Percentiles rank a stretch among this genome's conserved stretches.
Evolutionary conservation across 345 rosid genomes (phyloP).

Genomic region (Reutealis trisperma): DNA sequence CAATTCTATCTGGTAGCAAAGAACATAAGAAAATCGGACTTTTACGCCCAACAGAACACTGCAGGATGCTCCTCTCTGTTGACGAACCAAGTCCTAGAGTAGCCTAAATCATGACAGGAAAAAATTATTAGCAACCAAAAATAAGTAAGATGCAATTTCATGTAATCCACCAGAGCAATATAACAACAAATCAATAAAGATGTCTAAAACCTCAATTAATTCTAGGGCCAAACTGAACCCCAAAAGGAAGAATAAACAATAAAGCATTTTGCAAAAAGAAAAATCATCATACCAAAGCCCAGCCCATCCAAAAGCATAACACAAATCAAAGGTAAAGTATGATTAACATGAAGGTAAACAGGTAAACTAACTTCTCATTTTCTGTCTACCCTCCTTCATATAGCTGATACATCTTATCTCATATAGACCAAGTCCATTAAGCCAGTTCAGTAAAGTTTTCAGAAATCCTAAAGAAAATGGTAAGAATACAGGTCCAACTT

Average conservation of each 20-base stretch:
- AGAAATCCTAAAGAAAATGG: not conserved
- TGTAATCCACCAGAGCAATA: not conserved
- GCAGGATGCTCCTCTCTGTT: slow-evolving; percentile 63
- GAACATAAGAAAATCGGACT: slow-evolving; percentile 72
- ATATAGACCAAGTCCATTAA: not conserved
- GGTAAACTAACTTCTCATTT: not conserved
- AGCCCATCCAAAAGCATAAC: not conserved
- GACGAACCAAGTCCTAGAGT: slow-evolving; percentile 79
- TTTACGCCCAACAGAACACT: slow-evolving; percentile 66
- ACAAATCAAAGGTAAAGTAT: not conserved
- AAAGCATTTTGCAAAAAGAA: too few relatives aligned
- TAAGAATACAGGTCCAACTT: not conserved
- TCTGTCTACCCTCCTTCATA: not conserved
- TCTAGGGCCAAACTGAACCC: not conserved
- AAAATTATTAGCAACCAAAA: slow-evolving; percentile 8
- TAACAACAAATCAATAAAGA: not conserved
- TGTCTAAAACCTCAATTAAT: not conserved
- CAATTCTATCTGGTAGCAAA: slow-evolving; percentile 63
- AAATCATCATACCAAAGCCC: not conserved
- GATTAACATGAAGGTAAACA: not conserved
- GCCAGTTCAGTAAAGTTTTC: not conserved
- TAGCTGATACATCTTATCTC: not conserved
- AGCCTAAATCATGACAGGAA: slow-evolving; percentile 52
- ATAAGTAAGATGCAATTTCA: not conserved
- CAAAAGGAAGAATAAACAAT: not conserved